Evolutionary conservation across 2,329 filamentous ascomycete species (phyloP).

Genomic region (Calonectria montana): DNA sequence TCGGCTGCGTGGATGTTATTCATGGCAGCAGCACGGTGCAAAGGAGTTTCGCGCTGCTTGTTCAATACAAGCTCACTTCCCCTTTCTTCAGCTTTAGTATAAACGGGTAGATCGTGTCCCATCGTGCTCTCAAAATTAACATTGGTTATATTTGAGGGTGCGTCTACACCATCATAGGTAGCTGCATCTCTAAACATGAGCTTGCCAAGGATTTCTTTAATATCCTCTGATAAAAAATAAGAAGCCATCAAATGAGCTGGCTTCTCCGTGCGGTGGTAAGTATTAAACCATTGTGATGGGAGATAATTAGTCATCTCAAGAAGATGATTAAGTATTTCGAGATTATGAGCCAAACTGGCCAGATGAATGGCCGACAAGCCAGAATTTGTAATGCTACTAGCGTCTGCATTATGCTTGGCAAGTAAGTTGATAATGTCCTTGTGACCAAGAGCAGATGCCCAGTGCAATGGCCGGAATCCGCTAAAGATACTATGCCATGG

Average conservation of each 20-base stretch:
- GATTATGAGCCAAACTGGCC: neutral
- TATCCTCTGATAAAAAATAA: neutral
- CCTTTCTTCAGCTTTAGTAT: neutral
- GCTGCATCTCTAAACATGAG: neutral
- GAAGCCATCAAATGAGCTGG: neutral
- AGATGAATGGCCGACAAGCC: neutral
- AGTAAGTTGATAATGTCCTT: neutral
- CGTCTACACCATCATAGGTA: fast-evolving
- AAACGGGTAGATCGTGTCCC: too few relatives aligned
- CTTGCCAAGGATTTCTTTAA: neutral
- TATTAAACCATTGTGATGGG: neutral
- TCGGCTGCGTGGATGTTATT: neutral
- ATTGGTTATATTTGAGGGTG: too few relatives aligned
- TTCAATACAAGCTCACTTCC: neutral
- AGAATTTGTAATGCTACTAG: neutral
- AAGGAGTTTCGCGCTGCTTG: neutral
- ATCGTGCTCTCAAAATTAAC: neutral
- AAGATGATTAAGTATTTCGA: neutral
- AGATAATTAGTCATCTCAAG: neutral
- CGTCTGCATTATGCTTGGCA: neutral
- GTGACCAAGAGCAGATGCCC: neutral
- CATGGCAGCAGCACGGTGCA: conserved; percentile 2
- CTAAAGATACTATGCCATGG: neutral
- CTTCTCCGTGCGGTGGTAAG: neutral
- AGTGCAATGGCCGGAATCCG: neutral